These are phyloP conservation scores for Neurospora sp. DNA, from an alignment of 495 filamentous ascomycete genomes.

Conservation along the genomic window DNA sequence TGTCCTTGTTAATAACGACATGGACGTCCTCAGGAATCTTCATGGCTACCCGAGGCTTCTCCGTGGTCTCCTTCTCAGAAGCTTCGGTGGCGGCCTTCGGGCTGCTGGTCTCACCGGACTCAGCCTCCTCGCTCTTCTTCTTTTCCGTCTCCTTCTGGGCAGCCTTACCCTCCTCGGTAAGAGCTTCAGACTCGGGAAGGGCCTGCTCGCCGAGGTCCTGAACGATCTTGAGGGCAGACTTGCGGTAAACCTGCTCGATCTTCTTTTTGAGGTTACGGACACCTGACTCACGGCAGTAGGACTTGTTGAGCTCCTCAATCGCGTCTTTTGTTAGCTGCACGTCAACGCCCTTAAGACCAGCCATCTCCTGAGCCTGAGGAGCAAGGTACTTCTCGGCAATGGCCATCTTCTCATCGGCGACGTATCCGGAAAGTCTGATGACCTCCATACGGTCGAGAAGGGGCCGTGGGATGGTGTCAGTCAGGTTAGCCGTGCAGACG, in stretches of 20 bases:
- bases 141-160: constrained; percentile 52
- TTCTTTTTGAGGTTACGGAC: constrained; percentile 99
- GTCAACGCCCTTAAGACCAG: constrained; percentile 82
- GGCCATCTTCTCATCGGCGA: constrained; percentile 97
- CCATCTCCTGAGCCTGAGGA: constrained; percentile 81
- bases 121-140: constrained; percentile 5
- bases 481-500: constrained; percentile 98
- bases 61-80: constrained; percentile 31
- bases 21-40: constrained; percentile 82
- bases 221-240: constrained; percentile 93
- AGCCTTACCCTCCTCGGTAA: constrained; percentile 82
- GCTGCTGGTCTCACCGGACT: constrained; percentile 6
- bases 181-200: constrained; percentile 67
- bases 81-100: constrained; percentile 4
- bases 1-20: constrained; percentile 78
- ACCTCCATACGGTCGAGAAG: constrained; percentile 97
- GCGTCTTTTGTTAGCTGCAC: constrained; percentile 74
- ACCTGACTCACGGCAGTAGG: constrained; percentile 92
- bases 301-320: constrained; percentile 95
- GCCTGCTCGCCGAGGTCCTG: constrained; percentile 86
- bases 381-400: constrained; percentile 91
- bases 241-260: constrained; percentile 98
- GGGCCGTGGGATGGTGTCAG: constrained; percentile 92
- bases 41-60: constrained; percentile 67
- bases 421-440: constrained; percentile 93